These are phyloP conservation scores for Malus sieversii DNA, from an alignment of 306 rosid species.

Conservation along the genomic window DNA sequence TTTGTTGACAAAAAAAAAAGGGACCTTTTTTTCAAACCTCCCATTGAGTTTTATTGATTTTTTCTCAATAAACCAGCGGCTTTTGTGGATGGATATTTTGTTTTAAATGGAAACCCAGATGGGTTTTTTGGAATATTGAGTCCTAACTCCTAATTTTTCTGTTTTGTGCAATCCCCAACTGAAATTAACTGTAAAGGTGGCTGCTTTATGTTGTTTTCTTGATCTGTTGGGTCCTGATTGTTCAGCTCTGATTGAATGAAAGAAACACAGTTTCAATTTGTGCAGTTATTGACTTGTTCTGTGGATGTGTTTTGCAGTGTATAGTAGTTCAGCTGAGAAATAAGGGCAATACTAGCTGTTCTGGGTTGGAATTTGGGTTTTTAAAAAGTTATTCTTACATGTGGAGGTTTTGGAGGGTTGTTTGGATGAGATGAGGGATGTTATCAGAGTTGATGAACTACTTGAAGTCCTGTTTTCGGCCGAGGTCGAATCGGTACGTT, in stretches of 20 bases:
- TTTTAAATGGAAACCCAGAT: constrained; percentile 18
- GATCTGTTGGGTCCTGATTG: constrained; percentile 8
- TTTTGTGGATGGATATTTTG: constrained; percentile 23
- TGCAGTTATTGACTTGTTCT: constrained; percentile 5
- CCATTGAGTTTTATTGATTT: constrained; percentile 20
- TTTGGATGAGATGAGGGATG: constrained; percentile 58
- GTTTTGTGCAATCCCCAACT: constrained; percentile 13
- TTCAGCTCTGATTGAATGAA: not conserved
- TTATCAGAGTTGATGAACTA: constrained; percentile 45
- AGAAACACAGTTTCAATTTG: not conserved
- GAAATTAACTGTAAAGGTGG: constrained; percentile 19
- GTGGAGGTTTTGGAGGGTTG: constrained; percentile 55
- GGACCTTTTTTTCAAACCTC: constrained; percentile 18
- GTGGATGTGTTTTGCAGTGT: constrained; percentile 29
- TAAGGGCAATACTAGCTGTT: constrained; percentile 5
- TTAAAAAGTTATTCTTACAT: constrained; percentile 35
- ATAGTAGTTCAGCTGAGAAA: constrained; percentile 24
- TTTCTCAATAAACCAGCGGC: constrained; percentile 19
- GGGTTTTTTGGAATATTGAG: constrained; percentile 2
- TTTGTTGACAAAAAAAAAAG: constrained; percentile 9
- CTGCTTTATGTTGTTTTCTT: constrained; percentile 20
- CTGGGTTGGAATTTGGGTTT: constrained; percentile 24
- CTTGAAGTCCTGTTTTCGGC: constrained; percentile 46
- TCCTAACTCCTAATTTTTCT: not conserved
- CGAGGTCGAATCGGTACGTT: constrained; percentile 34